These are phyloP conservation scores for Dothideomycetes sp. DNA, from an alignment of 2,329 filamentous ascomycete genomes.

Conservation along the genomic window DNA sequence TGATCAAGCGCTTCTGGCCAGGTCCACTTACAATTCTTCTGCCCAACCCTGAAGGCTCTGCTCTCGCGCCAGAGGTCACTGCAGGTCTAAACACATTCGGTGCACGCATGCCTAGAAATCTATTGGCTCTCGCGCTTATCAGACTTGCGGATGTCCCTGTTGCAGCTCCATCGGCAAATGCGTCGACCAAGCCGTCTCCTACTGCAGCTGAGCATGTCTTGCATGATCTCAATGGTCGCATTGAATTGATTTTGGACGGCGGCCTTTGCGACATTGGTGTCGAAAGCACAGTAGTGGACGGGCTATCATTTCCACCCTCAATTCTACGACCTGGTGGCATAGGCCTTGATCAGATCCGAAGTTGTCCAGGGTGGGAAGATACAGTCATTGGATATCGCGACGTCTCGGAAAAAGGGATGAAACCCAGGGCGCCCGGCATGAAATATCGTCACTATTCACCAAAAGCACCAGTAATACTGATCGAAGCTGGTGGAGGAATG, in stretches of 20 bases:
- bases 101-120: constrained; percentile 74
- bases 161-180: constrained; percentile 88
- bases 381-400: constrained; percentile 73
- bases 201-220: constrained; percentile 83
- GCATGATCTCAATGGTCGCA: constrained; percentile 71
- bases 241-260: constrained; percentile 81
- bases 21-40: constrained; percentile 87
- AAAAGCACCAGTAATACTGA: constrained; percentile 73
- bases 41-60: constrained; percentile 57
- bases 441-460: constrained; percentile 98
- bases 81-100: constrained; percentile 78
- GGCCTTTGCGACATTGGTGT: constrained; percentile 81
- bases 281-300: constrained; percentile 94
- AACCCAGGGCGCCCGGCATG: constrained; percentile 85
- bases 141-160: constrained; percentile 65
- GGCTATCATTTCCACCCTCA: constrained; percentile 66
- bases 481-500: constrained; percentile 45
- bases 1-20: constrained; percentile 85
- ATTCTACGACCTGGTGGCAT: constrained; percentile 82
- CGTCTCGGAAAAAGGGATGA: constrained; percentile 48
- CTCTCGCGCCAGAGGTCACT: constrained; percentile 82
- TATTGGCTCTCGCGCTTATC: constrained; percentile 82
- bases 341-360: constrained; percentile 65
- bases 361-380: constrained; percentile 69
- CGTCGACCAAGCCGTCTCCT: constrained; percentile 83